These are phyloP conservation scores for Pseudisothecium myosuroides DNA, from an alignment of 225 moss, liverwort and hornwort species.

Conservation along the genomic window DNA sequence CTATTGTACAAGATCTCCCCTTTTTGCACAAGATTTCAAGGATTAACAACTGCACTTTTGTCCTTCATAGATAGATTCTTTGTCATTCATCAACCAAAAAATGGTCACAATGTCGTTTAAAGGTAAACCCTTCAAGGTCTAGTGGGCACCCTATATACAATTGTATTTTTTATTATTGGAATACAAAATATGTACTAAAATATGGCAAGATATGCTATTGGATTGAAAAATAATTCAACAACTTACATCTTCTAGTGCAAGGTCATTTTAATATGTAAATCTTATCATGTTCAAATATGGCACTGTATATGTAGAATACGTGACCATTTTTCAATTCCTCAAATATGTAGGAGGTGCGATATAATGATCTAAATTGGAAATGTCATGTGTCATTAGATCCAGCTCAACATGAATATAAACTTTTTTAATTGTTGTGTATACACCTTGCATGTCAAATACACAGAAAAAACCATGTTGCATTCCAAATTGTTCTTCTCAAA, in stretches of 20 bases:
- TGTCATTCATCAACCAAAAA: too few relatives aligned
- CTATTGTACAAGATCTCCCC: too few relatives aligned
- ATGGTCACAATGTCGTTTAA: too few relatives aligned
- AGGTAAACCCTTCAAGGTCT: too few relatives aligned
- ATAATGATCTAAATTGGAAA: not conserved
- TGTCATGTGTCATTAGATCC: not conserved
- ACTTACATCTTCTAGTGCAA: not conserved
- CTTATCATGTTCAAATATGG: not conserved
- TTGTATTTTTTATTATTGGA: too few relatives aligned
- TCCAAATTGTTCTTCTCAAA: not conserved
- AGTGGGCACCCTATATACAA: too few relatives aligned
- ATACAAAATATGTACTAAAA: not conserved
- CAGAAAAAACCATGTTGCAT: fast-evolving
- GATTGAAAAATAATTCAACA: not conserved
- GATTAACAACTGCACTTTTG: too few relatives aligned
- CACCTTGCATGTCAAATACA: not conserved
- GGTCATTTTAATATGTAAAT: not conserved
- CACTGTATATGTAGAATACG: not conserved
- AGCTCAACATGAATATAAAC: not conserved
- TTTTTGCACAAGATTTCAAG: too few relatives aligned
- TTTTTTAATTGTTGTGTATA: not conserved
- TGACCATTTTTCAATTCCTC: not conserved
- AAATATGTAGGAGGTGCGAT: not conserved
- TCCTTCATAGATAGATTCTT: too few relatives aligned
- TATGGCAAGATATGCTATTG: too few relatives aligned